phyloP scores from a whole-genome alignment of 805 yeast genomes.

The Candida michaelii region DNA sequence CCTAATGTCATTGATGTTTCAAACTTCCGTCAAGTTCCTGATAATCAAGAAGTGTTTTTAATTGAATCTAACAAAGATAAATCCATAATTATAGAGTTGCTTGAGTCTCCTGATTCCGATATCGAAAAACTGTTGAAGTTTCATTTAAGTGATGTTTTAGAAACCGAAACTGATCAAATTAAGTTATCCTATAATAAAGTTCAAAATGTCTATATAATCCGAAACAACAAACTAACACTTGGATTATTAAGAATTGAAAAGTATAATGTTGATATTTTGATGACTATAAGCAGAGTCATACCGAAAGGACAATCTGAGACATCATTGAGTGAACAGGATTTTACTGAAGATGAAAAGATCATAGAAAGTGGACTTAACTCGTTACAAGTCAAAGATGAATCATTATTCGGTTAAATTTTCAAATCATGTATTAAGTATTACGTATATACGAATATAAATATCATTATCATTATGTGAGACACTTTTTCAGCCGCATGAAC shows the following conservation, averaged over 20 bases:
- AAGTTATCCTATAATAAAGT: not conserved
- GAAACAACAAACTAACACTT: not conserved
- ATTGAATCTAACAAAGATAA: slow-evolving; percentile 42
- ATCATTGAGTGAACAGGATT: not conserved
- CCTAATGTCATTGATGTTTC: slow-evolving; percentile 67
- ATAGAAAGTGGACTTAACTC: slow-evolving; percentile 4
- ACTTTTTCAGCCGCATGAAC: not conserved
- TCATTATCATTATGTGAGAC: not conserved
- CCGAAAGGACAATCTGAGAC: not conserved
- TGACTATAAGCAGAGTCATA: slow-evolving; percentile 6
- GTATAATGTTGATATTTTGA: slow-evolving; percentile 50
- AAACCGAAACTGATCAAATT: slow-evolving; percentile 15
- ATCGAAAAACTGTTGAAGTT: slow-evolving; percentile 45
- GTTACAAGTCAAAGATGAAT: slow-evolving; percentile 47
- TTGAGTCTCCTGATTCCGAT: slow-evolving; percentile 42
- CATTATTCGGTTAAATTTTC: slow-evolving; percentile 28
- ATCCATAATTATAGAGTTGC: slow-evolving; percentile 62
- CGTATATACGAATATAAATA: not conserved
- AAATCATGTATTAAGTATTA: not conserved
- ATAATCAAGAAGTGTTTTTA: slow-evolving; percentile 89
- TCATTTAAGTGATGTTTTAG: slow-evolving; percentile 59
- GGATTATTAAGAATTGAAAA: slow-evolving; percentile 49
- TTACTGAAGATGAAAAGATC: slow-evolving; percentile 5
- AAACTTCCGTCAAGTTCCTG: slow-evolving; percentile 78
- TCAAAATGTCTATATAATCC: not conserved